Percentiles rank a stretch among this genome's conserved stretches.
These are phyloP conservation scores for Chenopodium suecicum DNA, from an alignment of 148 eudicot species.

Conservation along the genomic window DNA sequence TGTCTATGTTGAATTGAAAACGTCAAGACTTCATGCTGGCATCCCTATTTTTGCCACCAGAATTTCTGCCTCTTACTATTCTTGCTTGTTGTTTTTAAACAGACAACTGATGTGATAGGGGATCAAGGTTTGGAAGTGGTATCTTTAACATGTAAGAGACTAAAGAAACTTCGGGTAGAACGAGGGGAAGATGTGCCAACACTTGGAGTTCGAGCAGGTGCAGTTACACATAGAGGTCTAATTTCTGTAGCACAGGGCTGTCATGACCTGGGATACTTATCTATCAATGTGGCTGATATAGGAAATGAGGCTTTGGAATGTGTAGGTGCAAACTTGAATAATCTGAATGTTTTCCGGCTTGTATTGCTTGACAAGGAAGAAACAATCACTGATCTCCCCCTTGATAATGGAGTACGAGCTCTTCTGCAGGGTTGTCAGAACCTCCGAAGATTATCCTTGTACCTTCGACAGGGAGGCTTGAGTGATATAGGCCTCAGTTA, in stretches of 20 bases:
- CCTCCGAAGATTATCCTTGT: slow-evolving; percentile 65
- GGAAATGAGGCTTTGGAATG: slow-evolving; percentile 61
- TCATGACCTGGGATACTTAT: slow-evolving; percentile 61
- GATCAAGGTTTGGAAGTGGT: slow-evolving; percentile 72
- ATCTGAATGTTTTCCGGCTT: slow-evolving; percentile 66
- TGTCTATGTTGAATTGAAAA: background rate
- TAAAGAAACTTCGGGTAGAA: slow-evolving; percentile 73
- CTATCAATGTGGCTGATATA: slow-evolving; percentile 70
- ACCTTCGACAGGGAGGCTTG: slow-evolving; percentile 69
- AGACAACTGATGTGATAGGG: slow-evolving; percentile 74
- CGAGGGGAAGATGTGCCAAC: slow-evolving; percentile 63
- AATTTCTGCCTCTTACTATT: background rate
- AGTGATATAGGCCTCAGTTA: slow-evolving; percentile 66
- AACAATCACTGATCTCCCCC: slow-evolving; percentile 63
- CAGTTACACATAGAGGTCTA: slow-evolving; percentile 69
- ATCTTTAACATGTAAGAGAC: slow-evolving; percentile 50
- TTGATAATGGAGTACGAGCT: slow-evolving; percentile 76
- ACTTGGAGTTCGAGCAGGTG: slow-evolving; percentile 57
- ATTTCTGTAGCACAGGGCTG: slow-evolving; percentile 71
- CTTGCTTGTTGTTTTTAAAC: slow-evolving; percentile 8
- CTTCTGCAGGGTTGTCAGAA: slow-evolving; percentile 62
- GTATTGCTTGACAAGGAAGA: slow-evolving; percentile 63
- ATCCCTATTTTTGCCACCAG: background rate
- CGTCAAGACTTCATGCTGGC: background rate
- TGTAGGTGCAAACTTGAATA: slow-evolving; percentile 53